Percentiles rank a stretch among this genome's conserved stretches.
These are phyloP conservation scores for Astragalus membranaceus DNA, from an alignment of 306 rosid genomes.

Conservation along the genomic window DNA sequence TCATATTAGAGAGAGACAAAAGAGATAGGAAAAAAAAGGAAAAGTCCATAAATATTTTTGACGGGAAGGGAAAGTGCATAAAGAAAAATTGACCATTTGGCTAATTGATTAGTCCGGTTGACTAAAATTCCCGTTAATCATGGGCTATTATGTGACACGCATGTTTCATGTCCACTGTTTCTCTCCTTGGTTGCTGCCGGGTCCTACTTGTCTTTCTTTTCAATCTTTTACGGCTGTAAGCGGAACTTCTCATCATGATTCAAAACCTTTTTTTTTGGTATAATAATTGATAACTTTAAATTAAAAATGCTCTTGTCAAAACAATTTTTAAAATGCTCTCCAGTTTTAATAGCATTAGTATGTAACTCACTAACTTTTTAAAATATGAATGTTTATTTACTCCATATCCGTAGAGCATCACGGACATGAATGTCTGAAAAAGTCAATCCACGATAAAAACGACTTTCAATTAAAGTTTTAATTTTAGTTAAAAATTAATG, in stretches of 20 bases:
- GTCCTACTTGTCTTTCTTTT: conserved; percentile 4
- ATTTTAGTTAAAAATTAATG: not conserved
- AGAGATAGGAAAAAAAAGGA: not conserved
- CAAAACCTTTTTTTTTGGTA: no score
- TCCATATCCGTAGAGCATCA: not conserved
- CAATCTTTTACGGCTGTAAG: not conserved
- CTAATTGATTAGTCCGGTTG: conserved; percentile 25
- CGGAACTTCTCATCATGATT: no score
- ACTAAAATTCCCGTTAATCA: conserved; percentile 35
- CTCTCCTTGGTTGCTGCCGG: not conserved
- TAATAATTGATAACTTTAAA: no score
- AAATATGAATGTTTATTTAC: no score
- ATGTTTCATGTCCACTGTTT: not conserved
- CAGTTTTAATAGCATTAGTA: no score
- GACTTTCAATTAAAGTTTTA: not conserved
- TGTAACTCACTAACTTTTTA: no score
- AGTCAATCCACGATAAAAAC: conserved; percentile 17
- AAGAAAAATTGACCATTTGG: conserved; percentile 24
- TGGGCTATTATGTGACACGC: conserved; percentile 9
- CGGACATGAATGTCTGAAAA: not conserved
- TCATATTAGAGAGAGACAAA: no score
- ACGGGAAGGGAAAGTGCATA: not conserved
- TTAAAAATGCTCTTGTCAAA: no score
- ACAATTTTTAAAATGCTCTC: no score
- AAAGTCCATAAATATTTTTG: not conserved